Evolutionary conservation across 2,329 filamentous ascomycete genomes (phyloP), one percentile per base, ranked within the genome.

Genomic region (Aspergillus niger): DNA sequence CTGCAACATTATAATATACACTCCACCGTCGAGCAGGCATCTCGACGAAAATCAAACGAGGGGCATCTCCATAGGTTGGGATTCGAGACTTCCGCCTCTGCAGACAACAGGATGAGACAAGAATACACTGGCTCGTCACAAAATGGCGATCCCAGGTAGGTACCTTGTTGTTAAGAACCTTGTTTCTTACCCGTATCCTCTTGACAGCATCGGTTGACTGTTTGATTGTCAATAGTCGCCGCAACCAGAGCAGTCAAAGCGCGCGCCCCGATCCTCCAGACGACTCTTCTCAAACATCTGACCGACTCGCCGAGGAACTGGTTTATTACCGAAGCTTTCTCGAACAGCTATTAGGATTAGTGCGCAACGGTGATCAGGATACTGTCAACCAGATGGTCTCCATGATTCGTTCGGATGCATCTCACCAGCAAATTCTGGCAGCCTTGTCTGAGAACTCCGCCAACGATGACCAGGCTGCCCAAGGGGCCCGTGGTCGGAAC

Each of bases 331-430:
- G 63, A 39, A 60, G 54, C 24, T 69, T 73, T 20, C 66, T 74
- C 48, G 55, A 67, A 28, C 67, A 66, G 11, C 62, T 74, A 28
- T 47, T 74, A 38, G 48, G 47, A 7, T 32, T 72, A 26, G 64
- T 74, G 47, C 64, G 65, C 15, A 60, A 68, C 5, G 65, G 63
- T 36, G 63, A 70, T 20, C 63, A 67, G 44, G 65, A 63, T n/a
- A 56, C 63, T 1, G 65, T 74, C 4, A 50, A 63, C 17, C 66
- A 52, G 28, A 48, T 74, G 54, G 58, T 74, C 48, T 58, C 64
- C 26, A 53, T 66, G 22, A 72, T 74, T 44, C 72, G 71, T 32
- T 66, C 70, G 13, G 70, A 71, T 17, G 71, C 69, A 8, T 71
- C 72, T 6, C 61, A 72, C 10, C 54, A 65, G 49, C 62, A 71